phyloP scores from a whole-genome alignment of 2,329 filamentous ascomycete genomes.

The Hymenoscyphus albidus region DNA sequence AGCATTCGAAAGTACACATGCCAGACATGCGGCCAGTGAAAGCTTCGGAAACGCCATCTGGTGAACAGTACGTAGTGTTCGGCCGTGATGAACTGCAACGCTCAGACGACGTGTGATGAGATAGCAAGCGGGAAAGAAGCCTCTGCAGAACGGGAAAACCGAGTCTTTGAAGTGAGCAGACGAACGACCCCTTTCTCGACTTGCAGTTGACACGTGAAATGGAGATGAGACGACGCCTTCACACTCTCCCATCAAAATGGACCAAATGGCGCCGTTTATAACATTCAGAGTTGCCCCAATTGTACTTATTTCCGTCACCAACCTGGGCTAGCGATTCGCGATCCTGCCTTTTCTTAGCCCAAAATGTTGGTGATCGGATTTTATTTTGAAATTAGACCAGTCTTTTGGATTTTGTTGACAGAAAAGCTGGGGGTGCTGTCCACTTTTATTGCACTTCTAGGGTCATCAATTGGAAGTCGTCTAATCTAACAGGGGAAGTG shows the following conservation, averaged over 20 bases:
- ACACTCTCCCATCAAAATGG: neutral
- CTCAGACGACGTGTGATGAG: neutral
- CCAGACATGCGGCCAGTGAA: constrained; percentile 1
- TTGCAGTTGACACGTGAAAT: constrained; percentile 6
- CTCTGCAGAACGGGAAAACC: neutral
- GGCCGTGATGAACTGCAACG: neutral
- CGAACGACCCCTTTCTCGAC: neutral
- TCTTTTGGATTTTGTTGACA: neutral
- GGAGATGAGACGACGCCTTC: neutral
- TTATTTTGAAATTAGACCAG: neutral
- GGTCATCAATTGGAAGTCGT: neutral
- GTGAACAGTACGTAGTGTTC: neutral
- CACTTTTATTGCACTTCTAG: neutral
- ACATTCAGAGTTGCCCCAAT: neutral
- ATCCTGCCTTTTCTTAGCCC: neutral
- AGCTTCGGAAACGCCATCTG: constrained; percentile 3
- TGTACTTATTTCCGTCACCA: neutral
- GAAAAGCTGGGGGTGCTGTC: neutral
- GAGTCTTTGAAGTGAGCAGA: constrained; percentile 3
- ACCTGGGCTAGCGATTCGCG: neutral
- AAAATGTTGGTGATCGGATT: neutral
- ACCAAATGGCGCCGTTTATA: neutral
- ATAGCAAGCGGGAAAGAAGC: neutral
- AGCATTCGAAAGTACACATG: constrained; percentile 3
- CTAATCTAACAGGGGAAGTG: neutral